Percentiles rank a stretch among this genome's conserved stretches.
These are phyloP conservation scores for Phallus indusiatus DNA, from an alignment of 768 basidiomycete species.

Conservation along the genomic window DNA sequence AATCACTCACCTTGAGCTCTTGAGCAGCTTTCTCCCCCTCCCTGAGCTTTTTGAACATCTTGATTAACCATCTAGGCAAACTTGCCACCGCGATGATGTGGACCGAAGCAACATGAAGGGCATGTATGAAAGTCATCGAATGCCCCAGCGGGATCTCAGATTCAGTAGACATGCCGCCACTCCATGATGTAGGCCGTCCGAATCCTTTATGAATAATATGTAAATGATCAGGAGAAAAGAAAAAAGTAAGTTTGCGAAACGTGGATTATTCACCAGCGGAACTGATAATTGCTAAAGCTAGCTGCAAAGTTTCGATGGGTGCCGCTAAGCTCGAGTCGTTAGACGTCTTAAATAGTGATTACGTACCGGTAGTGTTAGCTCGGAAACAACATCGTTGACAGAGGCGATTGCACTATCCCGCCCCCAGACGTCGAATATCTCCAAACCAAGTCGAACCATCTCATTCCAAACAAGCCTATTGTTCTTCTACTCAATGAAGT, in stretches of 20 bases:
- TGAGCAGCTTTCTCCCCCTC: constrained; percentile 16
- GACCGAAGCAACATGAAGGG: constrained; percentile 35
- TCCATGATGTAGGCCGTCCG: constrained; percentile 40
- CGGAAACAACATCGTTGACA: constrained; percentile 34
- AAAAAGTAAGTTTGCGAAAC: too few species aligned
- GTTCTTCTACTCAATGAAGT: too few species aligned
- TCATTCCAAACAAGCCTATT: constrained; percentile 41
- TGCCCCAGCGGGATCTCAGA: constrained; percentile 31
- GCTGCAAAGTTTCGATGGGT: constrained; percentile 26
- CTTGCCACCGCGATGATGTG: constrained; percentile 29
- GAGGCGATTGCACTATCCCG: constrained; percentile 26
- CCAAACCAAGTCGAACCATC: constrained; percentile 30
- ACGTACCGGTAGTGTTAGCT: constrained; percentile 50
- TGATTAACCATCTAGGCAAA: constrained; percentile 32
- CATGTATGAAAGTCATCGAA: constrained; percentile 38
- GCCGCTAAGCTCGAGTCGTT: too few species aligned
- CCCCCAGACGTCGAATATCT: constrained; percentile 41
- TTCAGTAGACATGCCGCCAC: constrained; percentile 24
- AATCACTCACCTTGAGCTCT: constrained; percentile 20
- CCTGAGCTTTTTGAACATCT: constrained; percentile 25
- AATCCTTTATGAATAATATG: constrained; percentile 29
- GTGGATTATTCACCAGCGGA: constrained; percentile 32
- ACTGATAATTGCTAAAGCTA: constrained; percentile 47
- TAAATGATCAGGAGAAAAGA: too few species aligned
- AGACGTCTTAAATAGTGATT: not conserved